phyloP scores from a whole-genome alignment of 768 basidiomycete species.

The Coprinellus micaceus region DNA sequence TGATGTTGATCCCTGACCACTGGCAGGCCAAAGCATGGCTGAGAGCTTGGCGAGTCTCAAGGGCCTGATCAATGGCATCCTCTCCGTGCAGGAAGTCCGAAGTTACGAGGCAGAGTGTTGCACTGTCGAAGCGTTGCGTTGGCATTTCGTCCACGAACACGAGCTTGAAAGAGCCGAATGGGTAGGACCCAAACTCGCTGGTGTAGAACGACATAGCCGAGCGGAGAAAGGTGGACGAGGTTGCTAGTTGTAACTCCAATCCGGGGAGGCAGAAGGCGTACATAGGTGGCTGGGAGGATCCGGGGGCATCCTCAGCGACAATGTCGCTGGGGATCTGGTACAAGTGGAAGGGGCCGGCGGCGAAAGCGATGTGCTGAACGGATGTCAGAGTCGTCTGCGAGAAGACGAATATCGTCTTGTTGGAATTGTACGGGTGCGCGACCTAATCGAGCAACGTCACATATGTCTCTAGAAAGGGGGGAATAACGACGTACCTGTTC shows the following conservation, averaged over 20 bases:
- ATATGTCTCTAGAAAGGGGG: constrained; percentile 1
- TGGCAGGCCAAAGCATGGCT: constrained; percentile 90
- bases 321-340: constrained; percentile 63
- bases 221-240: constrained; percentile 74
- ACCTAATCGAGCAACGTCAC: constrained; percentile 48
- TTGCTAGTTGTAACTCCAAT: constrained; percentile 64
- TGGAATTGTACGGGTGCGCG: constrained; percentile 71
- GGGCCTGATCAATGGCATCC: constrained; percentile 87
- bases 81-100: constrained; percentile 83
- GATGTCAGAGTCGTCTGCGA: constrained; percentile 83
- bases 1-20: constrained; percentile 96
- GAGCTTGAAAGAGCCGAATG: constrained; percentile 90
- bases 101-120: constrained; percentile 76
- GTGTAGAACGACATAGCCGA: constrained; percentile 91
- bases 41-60: constrained; percentile 84
- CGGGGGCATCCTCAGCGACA: constrained; percentile 56
- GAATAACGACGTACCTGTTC: constrained; percentile 68
- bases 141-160: constrained; percentile 92
- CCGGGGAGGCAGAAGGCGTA: constrained; percentile 93
- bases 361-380: constrained; percentile 95
- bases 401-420: constrained; percentile 93
- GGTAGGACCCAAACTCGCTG: constrained; percentile 92
- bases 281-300: constrained; percentile 68
- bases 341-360: constrained; percentile 91
- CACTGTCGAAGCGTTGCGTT: constrained; percentile 76